Evolutionary conservation across 352 stramenopile genomes (phyloP).

Genomic region (Globisporangium middletonii): DNA sequence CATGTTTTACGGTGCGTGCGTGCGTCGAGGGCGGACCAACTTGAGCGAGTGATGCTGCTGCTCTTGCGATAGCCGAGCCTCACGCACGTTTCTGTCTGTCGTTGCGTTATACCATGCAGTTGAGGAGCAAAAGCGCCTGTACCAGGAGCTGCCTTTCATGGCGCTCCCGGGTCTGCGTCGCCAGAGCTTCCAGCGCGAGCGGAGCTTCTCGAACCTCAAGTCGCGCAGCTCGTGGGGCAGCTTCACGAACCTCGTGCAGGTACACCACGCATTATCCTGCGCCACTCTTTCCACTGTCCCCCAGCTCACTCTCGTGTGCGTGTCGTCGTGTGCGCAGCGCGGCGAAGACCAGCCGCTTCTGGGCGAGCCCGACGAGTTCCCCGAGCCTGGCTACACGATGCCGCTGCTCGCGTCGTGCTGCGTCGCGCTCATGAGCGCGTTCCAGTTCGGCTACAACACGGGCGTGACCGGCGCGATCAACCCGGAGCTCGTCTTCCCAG

Average conservation of each 20-base stretch:
- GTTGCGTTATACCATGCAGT: constrained; percentile 19
- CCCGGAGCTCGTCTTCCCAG: constrained; percentile 52
- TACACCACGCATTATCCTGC: constrained; percentile 7
- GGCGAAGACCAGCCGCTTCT: constrained; percentile 72
- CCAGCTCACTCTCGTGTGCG: not conserved
- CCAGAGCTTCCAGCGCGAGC: constrained; percentile 67
- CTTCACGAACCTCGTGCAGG: constrained; percentile 44
- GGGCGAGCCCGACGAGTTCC: constrained; percentile 47
- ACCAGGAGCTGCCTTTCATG: constrained; percentile 69
- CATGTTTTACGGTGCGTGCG: constrained; percentile 60
- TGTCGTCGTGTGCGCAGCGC: constrained; percentile 18
- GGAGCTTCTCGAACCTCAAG: constrained; percentile 66
- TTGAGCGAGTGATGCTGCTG: not conserved
- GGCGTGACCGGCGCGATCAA: constrained; percentile 64
- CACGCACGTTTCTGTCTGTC: not conserved
- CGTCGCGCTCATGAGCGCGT: constrained; percentile 62
- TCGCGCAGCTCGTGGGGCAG: constrained; percentile 48
- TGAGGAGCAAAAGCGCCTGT: constrained; percentile 67
- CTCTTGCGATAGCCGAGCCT: too few relatives aligned
- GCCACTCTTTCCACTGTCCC: not conserved
- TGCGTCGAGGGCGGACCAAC: not conserved
- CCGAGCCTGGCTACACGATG: constrained; percentile 59
- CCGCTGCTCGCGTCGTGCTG: constrained; percentile 59
- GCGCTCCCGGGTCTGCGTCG: constrained; percentile 63
- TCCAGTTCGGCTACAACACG: constrained; percentile 76